Conservation (phyloP, 345 rosid genomes). For the Mangifera indica region DNA sequence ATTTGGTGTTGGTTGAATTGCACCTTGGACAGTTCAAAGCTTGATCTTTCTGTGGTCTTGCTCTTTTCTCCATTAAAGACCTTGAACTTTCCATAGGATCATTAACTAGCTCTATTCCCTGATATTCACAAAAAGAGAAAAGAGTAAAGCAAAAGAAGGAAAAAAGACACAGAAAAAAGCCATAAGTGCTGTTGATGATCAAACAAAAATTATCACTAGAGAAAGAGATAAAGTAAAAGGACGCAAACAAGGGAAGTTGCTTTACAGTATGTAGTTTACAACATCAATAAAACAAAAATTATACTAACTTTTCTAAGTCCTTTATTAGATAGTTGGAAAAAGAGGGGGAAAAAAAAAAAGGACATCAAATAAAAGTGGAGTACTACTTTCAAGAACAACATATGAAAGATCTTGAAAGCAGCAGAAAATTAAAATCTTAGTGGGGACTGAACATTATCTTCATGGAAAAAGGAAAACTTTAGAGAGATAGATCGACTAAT, state of each 20-base stretch:
- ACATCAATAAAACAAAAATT: constrained; percentile 23
- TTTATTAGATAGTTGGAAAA: constrained; percentile 21
- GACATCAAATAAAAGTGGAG: constrained; percentile 7
- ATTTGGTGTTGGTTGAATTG: constrained; percentile 49
- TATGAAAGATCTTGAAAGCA: constrained; percentile 20
- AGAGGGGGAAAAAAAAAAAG: neutral
- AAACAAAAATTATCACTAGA: constrained; percentile 9
- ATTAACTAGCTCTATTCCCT: constrained; percentile 37
- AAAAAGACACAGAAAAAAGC: constrained; percentile 12
- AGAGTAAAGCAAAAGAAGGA: neutral
- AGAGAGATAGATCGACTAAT: constrained; percentile 2
- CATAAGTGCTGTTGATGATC: constrained; percentile 27
- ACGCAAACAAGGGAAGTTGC: constrained; percentile 27
- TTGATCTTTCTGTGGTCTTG: constrained; percentile 42
- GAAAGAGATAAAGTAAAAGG: constrained; percentile 6
- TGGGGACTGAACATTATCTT: constrained; percentile 30
- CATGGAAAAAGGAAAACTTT: constrained; percentile 12
- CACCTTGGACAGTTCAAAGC: constrained; percentile 59
- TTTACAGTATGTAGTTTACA: constrained; percentile 28
- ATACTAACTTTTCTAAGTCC: constrained; percentile 19
- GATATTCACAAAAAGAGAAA: constrained; percentile 20
- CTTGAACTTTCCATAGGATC: constrained; percentile 36
- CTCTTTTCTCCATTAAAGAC: constrained; percentile 29
- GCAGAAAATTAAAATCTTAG: constrained; percentile 30
- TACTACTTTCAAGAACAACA: constrained; percentile 23